Conservation (phyloP, 2,329 filamentous ascomycete species). For the Beauveria rudraprayagi region DNA sequence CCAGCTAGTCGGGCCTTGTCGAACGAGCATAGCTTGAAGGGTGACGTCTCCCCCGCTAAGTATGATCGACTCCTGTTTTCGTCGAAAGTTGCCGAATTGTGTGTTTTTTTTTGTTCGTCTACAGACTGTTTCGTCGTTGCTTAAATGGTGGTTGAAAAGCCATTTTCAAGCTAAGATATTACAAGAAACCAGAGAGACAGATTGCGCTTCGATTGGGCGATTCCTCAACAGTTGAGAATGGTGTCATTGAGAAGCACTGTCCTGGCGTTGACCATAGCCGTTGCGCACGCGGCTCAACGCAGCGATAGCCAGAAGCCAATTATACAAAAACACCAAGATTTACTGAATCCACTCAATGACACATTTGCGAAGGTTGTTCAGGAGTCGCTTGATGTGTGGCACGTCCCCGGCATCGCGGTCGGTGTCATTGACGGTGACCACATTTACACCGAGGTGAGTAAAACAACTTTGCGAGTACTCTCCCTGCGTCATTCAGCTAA, state of each 20-base stretch:
- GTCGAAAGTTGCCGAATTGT: not conserved
- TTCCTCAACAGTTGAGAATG: not conserved
- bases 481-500: not conserved
- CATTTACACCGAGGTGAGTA: constrained; percentile 30
- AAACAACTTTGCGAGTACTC: no score
- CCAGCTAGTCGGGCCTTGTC: not conserved
- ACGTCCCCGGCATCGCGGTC: constrained; percentile 41
- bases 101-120: not conserved
- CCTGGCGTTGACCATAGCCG: not conserved
- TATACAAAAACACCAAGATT: not conserved
- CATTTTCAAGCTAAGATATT: not conserved
- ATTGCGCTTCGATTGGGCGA: not conserved
- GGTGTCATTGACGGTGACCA: constrained; percentile 38
- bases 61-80: not conserved
- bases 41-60: not conserved
- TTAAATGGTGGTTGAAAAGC: not conserved
- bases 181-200: not conserved
- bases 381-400: constrained; percentile 25
- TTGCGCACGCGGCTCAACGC: not conserved
- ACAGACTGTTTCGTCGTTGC: not conserved
- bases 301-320: constrained; percentile 6
- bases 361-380: constrained; percentile 11
- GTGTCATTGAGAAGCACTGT: not conserved
- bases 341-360: constrained; percentile 13
- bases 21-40: not conserved